Evolutionary conservation across 169 alveolate species (phyloP).

Genomic region (Babesia gibsoni): DNA sequence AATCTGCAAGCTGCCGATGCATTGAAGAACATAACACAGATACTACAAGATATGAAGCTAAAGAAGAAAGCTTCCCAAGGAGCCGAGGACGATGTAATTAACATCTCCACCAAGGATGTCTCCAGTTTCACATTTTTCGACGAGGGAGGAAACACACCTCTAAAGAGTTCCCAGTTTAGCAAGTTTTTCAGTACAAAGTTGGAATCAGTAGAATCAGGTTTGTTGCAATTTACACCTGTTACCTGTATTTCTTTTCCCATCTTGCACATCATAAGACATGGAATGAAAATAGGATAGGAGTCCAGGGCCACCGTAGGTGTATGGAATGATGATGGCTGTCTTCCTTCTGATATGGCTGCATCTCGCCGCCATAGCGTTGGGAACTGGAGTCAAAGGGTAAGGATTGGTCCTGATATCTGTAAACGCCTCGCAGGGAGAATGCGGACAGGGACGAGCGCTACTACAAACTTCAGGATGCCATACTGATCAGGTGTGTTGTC

Average conservation of each 20-base stretch:
- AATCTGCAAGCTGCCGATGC: conserved; percentile 7
- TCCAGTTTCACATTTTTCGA: conserved; percentile 59
- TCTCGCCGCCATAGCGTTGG: too few species aligned
- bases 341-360: too few species aligned
- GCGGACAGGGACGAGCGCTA: too few species aligned
- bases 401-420: too few species aligned
- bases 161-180: conserved; percentile 57
- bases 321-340: too few species aligned
- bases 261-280: too few species aligned
- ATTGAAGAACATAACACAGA: conserved; percentile 19
- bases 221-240: too few species aligned
- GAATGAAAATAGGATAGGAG: too few species aligned
- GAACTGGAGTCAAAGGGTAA: too few species aligned
- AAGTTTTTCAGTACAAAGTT: conserved; percentile 31
- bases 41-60: conserved; percentile 43
- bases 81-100: conserved; percentile 26
- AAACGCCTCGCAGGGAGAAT: too few species aligned
- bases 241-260: too few species aligned
- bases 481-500: conserved; percentile 17
- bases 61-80: not conserved
- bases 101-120: conserved; percentile 37
- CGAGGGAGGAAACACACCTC: conserved; percentile 40
- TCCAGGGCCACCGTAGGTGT: too few species aligned
- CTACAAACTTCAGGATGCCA: conserved; percentile 45
- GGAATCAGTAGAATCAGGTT: not conserved